phyloP scores from a whole-genome alignment of 139 green algal genomes.

The Eudorina sp. region DNA sequence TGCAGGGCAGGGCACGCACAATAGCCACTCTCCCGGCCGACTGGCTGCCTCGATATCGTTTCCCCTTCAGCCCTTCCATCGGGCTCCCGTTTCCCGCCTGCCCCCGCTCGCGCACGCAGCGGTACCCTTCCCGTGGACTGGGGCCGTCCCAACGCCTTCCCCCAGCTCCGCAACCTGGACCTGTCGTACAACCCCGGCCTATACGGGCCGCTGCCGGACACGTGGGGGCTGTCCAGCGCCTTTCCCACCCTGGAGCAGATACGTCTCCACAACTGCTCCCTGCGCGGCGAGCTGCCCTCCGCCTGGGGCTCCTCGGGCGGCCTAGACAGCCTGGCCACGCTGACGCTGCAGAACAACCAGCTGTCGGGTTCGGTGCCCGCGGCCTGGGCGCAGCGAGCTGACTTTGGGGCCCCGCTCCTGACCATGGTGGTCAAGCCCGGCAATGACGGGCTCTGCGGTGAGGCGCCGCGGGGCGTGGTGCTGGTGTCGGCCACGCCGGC shows the following conservation, averaged over 20 bases:
- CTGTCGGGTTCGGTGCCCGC: constrained; percentile 15
- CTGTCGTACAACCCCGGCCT: constrained; percentile 29
- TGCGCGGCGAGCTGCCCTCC: background rate
- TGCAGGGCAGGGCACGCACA: too few relatives aligned
- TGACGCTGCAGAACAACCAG: constrained; percentile 39
- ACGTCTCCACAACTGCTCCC: background rate
- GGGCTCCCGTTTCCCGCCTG: background rate
- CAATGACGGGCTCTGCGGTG: constrained; percentile 39
- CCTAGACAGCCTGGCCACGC: background rate
- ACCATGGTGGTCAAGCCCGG: constrained; percentile 37
- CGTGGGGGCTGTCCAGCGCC: constrained; percentile 19
- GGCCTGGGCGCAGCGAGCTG: constrained; percentile 25
- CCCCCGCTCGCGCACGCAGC: background rate
- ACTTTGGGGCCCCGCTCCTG: background rate
- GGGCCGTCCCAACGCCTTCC: constrained; percentile 48
- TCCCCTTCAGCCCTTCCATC: background rate
- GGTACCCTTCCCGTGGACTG: constrained; percentile 52
- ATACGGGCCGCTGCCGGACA: constrained; percentile 19
- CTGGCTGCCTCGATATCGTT: too few relatives aligned
- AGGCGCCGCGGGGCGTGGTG: background rate
- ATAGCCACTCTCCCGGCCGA: too few relatives aligned
- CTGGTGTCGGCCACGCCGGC: background rate
- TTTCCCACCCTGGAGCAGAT: constrained; percentile 37
- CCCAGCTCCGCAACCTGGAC: constrained; percentile 42
- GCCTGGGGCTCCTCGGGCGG: constrained; percentile 13